Conservation (phyloP, 73 alveolate species). For the Paramecium sexaurelia region DNA sequence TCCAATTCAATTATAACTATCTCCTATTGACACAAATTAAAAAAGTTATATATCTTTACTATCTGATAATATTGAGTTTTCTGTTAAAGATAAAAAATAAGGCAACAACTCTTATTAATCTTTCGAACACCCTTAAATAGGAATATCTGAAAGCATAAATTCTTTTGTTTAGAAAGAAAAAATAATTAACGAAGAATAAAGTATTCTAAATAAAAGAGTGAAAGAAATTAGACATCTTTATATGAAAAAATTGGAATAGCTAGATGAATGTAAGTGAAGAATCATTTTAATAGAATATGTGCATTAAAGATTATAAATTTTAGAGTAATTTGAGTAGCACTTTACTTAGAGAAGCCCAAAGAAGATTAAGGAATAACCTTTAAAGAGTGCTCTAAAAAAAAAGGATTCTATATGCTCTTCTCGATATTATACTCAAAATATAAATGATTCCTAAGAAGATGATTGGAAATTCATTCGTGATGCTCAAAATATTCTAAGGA, state of each 20-base stretch:
- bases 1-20: conserved; percentile 20
- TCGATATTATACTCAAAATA: background rate
- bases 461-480: background rate
- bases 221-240: background rate
- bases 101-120: background rate
- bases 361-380: background rate
- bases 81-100: conserved; percentile 37
- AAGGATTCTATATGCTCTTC: conserved; percentile 5
- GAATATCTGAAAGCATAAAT: background rate
- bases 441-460: background rate
- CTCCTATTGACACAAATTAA: background rate
- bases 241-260: background rate
- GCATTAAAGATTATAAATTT: background rate
- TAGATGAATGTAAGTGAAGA: background rate
- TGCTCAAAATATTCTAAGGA: background rate
- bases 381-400: conserved; percentile 37
- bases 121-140: background rate
- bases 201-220: background rate
- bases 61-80: conserved; percentile 37
- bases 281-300: background rate
- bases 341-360: background rate
- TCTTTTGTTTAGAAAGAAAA: background rate
- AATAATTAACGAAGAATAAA: background rate
- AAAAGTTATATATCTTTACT: background rate
- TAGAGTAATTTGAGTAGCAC: background rate